Evolutionary conservation across 129 eudicot species (phyloP).

Genomic region (Flaveria brownii): DNA sequence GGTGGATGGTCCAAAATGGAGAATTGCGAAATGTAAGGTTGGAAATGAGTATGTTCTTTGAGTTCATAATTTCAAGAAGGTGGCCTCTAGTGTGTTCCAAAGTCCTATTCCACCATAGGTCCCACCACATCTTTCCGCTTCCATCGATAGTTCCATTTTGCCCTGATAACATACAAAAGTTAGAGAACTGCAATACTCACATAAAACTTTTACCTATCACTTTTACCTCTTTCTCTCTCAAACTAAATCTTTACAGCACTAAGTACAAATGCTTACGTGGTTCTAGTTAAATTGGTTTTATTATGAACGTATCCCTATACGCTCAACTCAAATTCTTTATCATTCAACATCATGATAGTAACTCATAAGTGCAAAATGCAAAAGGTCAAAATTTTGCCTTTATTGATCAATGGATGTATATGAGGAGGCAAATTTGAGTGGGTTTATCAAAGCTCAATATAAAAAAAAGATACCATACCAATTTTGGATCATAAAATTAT

Average conservation of each 20-base stretch:
- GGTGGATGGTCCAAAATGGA: constrained; percentile 98
- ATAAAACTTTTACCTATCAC: too few relatives aligned
- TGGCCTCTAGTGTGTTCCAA: constrained; percentile 97
- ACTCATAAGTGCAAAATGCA: constrained; percentile 16
- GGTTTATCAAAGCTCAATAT: constrained; percentile 13
- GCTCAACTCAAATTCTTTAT: constrained; percentile 6
- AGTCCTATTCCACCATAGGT: constrained; percentile 96
- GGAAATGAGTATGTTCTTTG: constrained; percentile 75
- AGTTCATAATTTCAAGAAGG: constrained; percentile 79
- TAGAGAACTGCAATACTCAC: neutral
- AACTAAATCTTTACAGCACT: too few relatives aligned
- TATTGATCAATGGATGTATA: constrained; percentile 2
- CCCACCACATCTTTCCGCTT: constrained; percentile 99
- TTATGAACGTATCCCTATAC: too few relatives aligned
- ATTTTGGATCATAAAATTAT: neutral
- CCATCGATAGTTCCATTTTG: constrained; percentile 91
- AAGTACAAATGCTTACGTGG: too few relatives aligned
- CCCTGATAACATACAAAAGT: constrained; percentile 49
- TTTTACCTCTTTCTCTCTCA: too few relatives aligned
- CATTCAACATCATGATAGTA: constrained; percentile 32
- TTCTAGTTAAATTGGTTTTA: too few relatives aligned
- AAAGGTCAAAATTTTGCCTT: constrained; percentile 28
- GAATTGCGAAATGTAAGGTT: constrained; percentile 89
- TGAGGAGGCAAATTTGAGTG: constrained; percentile 20
- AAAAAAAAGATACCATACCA: neutral